phyloP scores from a whole-genome alignment of 495 filamentous ascomycete genomes.

The Ascobolus immersus region DNA sequence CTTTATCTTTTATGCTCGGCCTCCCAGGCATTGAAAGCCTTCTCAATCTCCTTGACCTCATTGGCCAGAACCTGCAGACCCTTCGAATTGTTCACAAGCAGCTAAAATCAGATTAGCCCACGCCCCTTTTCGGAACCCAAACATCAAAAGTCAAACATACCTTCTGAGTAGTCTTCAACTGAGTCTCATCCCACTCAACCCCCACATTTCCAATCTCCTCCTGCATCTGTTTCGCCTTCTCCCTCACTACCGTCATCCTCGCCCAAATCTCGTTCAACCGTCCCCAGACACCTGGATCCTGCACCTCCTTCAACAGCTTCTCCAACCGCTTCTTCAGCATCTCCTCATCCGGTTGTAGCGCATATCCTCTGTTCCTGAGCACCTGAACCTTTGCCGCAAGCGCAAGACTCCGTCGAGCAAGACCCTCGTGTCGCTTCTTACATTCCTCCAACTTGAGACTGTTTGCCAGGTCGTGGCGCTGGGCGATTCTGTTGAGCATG shows the following conservation, averaged over 20 bases:
- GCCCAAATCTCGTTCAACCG: slow-evolving; percentile 92
- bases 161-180: slow-evolving; percentile 60
- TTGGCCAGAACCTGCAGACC: slow-evolving; percentile 68
- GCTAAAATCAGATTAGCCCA: slow-evolving; percentile 24
- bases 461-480: slow-evolving; percentile 57
- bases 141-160: slow-evolving; percentile 23
- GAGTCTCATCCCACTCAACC: slow-evolving; percentile 41
- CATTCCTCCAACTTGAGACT: slow-evolving; percentile 58
- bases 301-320: slow-evolving; percentile 43
- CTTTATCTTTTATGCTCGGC: slow-evolving; percentile 27
- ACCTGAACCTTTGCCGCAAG: slow-evolving; percentile 83
- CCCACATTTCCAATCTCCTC: slow-evolving; percentile 48
- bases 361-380: slow-evolving; percentile 73
- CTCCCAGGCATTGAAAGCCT: slow-evolving; percentile 57
- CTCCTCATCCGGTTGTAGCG: slow-evolving; percentile 75
- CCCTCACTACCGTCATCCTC: slow-evolving; percentile 59
- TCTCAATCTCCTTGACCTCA: slow-evolving; percentile 50
- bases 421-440: slow-evolving; percentile 47
- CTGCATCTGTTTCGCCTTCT: slow-evolving; percentile 52
- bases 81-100: slow-evolving; percentile 68
- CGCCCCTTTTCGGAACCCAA: slow-evolving; percentile 4
- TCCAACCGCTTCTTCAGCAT: slow-evolving; percentile 63
- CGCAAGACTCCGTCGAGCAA: slow-evolving; percentile 56
- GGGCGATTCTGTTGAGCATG: slow-evolving; percentile 48
- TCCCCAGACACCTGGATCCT: slow-evolving; percentile 62